Evolutionary conservation across 805 yeast genomes (phyloP).

Genomic region (Starmerella floricola): DNA sequence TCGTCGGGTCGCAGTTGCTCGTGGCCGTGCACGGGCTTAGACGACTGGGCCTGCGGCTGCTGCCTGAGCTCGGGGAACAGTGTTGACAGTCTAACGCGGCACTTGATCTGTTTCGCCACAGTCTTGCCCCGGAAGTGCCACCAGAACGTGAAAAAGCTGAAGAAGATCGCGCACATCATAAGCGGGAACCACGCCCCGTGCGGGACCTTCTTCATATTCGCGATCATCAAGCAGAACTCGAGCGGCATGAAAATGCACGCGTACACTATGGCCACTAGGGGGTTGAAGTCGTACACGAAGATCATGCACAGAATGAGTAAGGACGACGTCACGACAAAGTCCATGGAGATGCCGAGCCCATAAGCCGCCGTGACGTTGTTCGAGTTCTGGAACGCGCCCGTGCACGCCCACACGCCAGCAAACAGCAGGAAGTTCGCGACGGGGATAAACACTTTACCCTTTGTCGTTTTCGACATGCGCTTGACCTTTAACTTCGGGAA

Average conservation of each 20-base stretch:
- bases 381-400: constrained; percentile 42
- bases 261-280: constrained; percentile 31
- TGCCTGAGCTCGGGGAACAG: constrained; percentile 8
- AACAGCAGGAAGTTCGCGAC: constrained; percentile 39
- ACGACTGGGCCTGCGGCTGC: too few relatives aligned
- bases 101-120: constrained; percentile 7
- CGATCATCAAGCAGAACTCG: constrained; percentile 36
- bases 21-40: too few relatives aligned
- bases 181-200: constrained; percentile 57
- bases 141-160: constrained; percentile 36
- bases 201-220: constrained; percentile 41
- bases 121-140: constrained; percentile 34
- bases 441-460: constrained; percentile 46
- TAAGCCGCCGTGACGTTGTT: constrained; percentile 46
- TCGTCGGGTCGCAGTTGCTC: too few relatives aligned
- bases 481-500: constrained; percentile 39
- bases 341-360: constrained; percentile 47
- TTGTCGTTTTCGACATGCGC: constrained; percentile 36
- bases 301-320: constrained; percentile 37
- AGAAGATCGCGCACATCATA: constrained; percentile 33
- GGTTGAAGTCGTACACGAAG: constrained; percentile 35
- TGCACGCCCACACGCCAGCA: constrained; percentile 40
- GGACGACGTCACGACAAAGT: constrained; percentile 41
- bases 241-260: constrained; percentile 36
- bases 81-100: constrained; percentile 8